Evolutionary conservation across 441 rosid species (phyloP).

Genomic region (Erysimum pusillum): DNA sequence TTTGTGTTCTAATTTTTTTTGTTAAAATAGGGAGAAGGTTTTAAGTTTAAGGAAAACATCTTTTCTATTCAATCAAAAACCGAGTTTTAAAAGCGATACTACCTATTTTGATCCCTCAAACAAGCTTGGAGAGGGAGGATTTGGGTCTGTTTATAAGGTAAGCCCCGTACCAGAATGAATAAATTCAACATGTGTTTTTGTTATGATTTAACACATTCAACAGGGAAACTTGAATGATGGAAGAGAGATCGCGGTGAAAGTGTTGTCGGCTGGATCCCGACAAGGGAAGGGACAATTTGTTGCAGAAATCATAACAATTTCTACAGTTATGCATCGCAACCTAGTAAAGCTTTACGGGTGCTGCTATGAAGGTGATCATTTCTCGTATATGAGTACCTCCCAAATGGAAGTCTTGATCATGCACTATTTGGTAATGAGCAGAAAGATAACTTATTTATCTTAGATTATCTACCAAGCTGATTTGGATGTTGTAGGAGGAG

Average conservation of each 20-base stretch:
- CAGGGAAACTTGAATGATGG: not conserved
- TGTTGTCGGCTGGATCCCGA: conserved; percentile 53
- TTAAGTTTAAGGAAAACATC: too few species aligned
- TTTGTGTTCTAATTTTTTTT: too few species aligned
- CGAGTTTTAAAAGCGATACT: too few species aligned
- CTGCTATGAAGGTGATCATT: conserved; percentile 63
- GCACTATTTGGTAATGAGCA: not conserved
- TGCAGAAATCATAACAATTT: conserved; percentile 62
- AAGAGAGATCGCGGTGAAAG: not conserved
- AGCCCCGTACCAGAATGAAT: not conserved
- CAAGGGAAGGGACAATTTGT: conserved; percentile 63
- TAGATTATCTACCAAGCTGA: too few species aligned
- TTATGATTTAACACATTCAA: too few species aligned
- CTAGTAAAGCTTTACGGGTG: conserved; percentile 73
- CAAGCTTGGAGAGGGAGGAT: conserved; percentile 84
- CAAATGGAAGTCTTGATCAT: not conserved
- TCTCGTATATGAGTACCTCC: conserved; percentile 47
- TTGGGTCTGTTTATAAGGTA: conserved; percentile 61
- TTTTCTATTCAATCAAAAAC: too few species aligned
- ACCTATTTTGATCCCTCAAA: conserved; percentile 52
- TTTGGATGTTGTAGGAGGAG: too few species aligned
- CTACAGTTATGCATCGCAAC: conserved; percentile 67
- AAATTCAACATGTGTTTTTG: too few species aligned
- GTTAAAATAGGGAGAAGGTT: too few species aligned
- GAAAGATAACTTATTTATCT: too few species aligned